These are phyloP conservation scores for Paramyrothecium sp. DNA, from an alignment of 2,329 filamentous ascomycete species.

Conservation along the genomic window DNA sequence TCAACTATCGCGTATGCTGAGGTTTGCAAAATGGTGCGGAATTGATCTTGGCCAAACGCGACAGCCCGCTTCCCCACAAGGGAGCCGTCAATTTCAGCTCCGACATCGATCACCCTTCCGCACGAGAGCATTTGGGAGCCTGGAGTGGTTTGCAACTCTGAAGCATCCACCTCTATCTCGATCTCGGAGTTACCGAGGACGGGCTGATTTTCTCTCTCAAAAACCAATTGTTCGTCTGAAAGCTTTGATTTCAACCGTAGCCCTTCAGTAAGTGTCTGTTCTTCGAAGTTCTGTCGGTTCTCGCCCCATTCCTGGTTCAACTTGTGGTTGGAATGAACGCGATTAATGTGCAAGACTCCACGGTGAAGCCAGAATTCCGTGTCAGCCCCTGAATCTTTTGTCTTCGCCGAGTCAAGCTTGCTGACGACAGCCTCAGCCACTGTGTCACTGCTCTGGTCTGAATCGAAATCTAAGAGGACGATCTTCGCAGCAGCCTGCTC, in stretches of 20 bases:
- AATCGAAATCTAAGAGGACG: neutral
- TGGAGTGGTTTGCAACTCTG: neutral
- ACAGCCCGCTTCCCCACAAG: neutral
- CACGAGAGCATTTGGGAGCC: neutral
- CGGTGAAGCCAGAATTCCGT: neutral
- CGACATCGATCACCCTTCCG: neutral
- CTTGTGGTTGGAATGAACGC: neutral
- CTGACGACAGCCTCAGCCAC: neutral
- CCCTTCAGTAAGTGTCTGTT: neutral
- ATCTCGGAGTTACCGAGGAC: neutral
- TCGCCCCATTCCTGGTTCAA: neutral
- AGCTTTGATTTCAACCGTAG: neutral
- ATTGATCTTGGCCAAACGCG: neutral
- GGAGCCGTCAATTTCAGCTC: neutral
- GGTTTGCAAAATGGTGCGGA: neutral
- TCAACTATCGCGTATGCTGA: neutral
- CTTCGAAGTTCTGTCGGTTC: neutral
- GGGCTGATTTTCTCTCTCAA: neutral
- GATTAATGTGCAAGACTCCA: neutral
- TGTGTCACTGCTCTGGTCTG: neutral
- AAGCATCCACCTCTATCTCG: neutral
- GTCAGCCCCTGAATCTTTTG: neutral
- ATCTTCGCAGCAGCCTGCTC: neutral
- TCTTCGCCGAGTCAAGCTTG: neutral
- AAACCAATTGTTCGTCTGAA: neutral